A percentile compares a stretch with the other conserved stretches of the same genome.
Evolutionary conservation across 2,329 filamentous ascomycete species (phyloP).

Genomic region (Sarocladium kiliense): DNA sequence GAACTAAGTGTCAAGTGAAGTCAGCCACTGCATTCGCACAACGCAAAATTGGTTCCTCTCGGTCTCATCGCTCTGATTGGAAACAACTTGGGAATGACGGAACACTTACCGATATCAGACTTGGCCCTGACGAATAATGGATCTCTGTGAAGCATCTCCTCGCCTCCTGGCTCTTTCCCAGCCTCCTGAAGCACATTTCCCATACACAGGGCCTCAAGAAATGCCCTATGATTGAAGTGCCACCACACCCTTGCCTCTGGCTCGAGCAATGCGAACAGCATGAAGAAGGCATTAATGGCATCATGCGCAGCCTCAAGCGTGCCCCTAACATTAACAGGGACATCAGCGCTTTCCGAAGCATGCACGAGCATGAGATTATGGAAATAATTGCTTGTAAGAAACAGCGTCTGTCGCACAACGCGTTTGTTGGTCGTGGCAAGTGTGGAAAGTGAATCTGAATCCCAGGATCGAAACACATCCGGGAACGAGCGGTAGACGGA

Average conservation of each 20-base stretch:
- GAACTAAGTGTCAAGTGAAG: slow-evolving; percentile 30
- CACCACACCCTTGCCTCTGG: slow-evolving; percentile 75
- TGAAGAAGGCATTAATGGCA: slow-evolving; percentile 69
- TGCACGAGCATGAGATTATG: slow-evolving; percentile 79
- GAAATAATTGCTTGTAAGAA: slow-evolving; percentile 76
- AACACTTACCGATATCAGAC: slow-evolving; percentile 53
- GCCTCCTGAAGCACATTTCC: slow-evolving; percentile 53
- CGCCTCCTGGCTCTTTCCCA: slow-evolving; percentile 37
- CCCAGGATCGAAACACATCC: slow-evolving; percentile 63
- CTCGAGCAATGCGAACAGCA: slow-evolving; percentile 64
- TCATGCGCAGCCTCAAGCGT: slow-evolving; percentile 72
- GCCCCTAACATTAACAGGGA: slow-evolving; percentile 60
- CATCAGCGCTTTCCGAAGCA: slow-evolving; percentile 60
- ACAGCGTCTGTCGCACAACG: slow-evolving; percentile 68
- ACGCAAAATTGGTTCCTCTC: no score
- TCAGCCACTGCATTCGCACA: no score
- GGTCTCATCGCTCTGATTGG: no score
- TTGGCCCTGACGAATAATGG: slow-evolving; percentile 56
- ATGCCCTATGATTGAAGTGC: slow-evolving; percentile 78
- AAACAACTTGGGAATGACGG: no score
- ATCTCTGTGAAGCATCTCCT: slow-evolving; percentile 44
- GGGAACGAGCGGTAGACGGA: slow-evolving; percentile 70
- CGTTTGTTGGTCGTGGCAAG: slow-evolving; percentile 58
- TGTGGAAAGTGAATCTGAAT: slow-evolving; percentile 52
- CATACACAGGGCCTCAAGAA: slow-evolving; percentile 69